Evolutionary conservation across 2,329 filamentous ascomycete genomes (phyloP).

Genomic region (Fusarium subtropicale): DNA sequence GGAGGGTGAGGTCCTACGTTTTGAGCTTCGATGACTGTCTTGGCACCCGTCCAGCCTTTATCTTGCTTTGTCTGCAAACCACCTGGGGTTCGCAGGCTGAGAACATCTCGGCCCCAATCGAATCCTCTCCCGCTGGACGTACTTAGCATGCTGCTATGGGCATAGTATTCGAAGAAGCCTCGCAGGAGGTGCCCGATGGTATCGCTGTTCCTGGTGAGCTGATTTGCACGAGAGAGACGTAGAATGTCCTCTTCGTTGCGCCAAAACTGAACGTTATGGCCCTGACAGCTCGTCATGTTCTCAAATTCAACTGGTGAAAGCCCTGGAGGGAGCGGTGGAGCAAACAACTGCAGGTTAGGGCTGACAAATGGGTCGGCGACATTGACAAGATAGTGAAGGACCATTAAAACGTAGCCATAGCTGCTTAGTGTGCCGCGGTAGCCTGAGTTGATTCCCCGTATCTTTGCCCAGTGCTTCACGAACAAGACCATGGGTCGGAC

Average conservation of each 20-base stretch:
- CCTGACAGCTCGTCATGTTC: slow-evolving; percentile 62
- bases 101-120: slow-evolving; percentile 82
- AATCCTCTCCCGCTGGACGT: slow-evolving; percentile 69
- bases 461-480: slow-evolving; percentile 91
- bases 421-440: slow-evolving; percentile 89
- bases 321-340: slow-evolving; percentile 55
- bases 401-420: slow-evolving; percentile 93
- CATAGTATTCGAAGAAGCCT: slow-evolving; percentile 91
- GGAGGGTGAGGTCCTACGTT: slow-evolving; percentile 42
- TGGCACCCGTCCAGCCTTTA: slow-evolving; percentile 90
- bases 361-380: slow-evolving; percentile 82
- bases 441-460: slow-evolving; percentile 84
- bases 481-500: slow-evolving; percentile 85
- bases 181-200: slow-evolving; percentile 77
- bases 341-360: slow-evolving; percentile 79
- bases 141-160: slow-evolving; percentile 67
- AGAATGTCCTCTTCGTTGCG: slow-evolving; percentile 77
- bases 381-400: slow-evolving; percentile 90
- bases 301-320: slow-evolving; percentile 42
- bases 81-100: slow-evolving; percentile 78
- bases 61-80: slow-evolving; percentile 78
- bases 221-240: slow-evolving; percentile 66
- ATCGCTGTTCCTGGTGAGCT: slow-evolving; percentile 76
- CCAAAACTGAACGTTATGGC: slow-evolving; percentile 81
- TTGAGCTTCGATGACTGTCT: slow-evolving; percentile 71